Base-by-base conservation (phyloP, 1,139 yeast species). In the Meyerozyma athensensis region DNA sequence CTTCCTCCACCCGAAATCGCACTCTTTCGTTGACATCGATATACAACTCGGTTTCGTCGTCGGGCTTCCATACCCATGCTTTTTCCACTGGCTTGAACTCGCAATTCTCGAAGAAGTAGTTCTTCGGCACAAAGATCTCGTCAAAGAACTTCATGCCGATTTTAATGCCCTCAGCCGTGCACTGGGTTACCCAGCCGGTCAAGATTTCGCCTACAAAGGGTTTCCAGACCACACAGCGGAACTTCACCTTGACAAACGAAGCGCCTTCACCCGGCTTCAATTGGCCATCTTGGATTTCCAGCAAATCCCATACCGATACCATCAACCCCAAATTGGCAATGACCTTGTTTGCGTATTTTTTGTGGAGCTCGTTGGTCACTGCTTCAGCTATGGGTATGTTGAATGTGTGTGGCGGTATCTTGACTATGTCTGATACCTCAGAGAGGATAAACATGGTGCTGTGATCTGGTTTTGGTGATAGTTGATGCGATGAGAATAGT, bases 261-360 rank as follows among this genome's bases (percentile, higher is more conserved):
- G 92, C 89, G 5, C 98, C 98, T 59, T 92, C 97, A n/a, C 98
- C 97, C 2, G 96, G 96, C 50, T 81, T 83, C 45, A 92, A 70
- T 43, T 86, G 69, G 2, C 97, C 98, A 51, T 92, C 97, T 39
- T 86, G 86, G 32, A 85, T 80, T 21, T 76, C 76, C 41, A 81
- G 64, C 4, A 94, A 58, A 56, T 94, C 98, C 80, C 92, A 92
- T 19, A 90, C 72, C 4, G 94, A 74, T 19, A 94, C 66, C 35
- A 87, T 90, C 7, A 94, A 72, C 1, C 99, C 98, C 19, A 89
- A 68, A 52, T 84, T 84, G 41, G 82, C 82, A 36, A 92, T 75
- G 41, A 92, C 78, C 53, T 82, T 84, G 63, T 92, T 90, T 41
- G 96, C 78, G 55, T 81, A 89, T 59, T 90, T 92, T 48, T 74